phyloP scores from a whole-genome alignment of 352 stramenopile species.

The Phytophthora sp. region DNA sequence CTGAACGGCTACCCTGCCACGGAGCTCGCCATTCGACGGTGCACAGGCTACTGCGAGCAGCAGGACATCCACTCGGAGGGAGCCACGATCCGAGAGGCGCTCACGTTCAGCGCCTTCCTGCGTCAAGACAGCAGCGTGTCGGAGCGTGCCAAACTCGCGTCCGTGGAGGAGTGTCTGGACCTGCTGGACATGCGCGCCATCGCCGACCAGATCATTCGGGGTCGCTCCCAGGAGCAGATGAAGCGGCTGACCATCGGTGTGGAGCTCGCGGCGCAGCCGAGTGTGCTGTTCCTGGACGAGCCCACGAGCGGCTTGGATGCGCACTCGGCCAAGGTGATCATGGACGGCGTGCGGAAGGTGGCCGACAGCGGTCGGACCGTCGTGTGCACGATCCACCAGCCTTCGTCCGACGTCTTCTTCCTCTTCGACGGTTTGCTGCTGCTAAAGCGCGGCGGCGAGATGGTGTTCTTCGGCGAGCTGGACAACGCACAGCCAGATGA shows the following conservation, averaged over 20 bases:
- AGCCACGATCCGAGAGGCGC: slow-evolving; percentile 82
- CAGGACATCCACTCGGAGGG: slow-evolving; percentile 12
- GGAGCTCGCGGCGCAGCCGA: slow-evolving; percentile 84
- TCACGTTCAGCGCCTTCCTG: slow-evolving; percentile 85
- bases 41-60: slow-evolving; percentile 37
- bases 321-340: too few relatives aligned
- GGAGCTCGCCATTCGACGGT: slow-evolving; percentile 25
- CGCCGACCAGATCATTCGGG: slow-evolving; percentile 35
- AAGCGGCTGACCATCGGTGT: slow-evolving; percentile 81
- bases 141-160: slow-evolving; percentile 28
- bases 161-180: slow-evolving; percentile 33
- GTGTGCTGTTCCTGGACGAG: too few relatives aligned
- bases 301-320: too few relatives aligned
- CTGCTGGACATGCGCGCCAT: slow-evolving; percentile 27
- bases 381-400: slow-evolving; percentile 32
- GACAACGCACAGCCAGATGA: neutral
- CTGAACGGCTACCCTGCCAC: slow-evolving; percentile 36
- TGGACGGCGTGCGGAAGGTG: slow-evolving; percentile 83
- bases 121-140: slow-evolving; percentile 37
- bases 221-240: slow-evolving; percentile 44
- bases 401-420: slow-evolving; percentile 12
- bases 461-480: slow-evolving; percentile 54
- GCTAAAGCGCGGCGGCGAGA: slow-evolving; percentile 59
- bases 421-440: slow-evolving; percentile 82
- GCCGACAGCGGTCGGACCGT: slow-evolving; percentile 65